Conservation (phyloP, 2,329 filamentous ascomycete genomes). For the Nemania sp. region DNA sequence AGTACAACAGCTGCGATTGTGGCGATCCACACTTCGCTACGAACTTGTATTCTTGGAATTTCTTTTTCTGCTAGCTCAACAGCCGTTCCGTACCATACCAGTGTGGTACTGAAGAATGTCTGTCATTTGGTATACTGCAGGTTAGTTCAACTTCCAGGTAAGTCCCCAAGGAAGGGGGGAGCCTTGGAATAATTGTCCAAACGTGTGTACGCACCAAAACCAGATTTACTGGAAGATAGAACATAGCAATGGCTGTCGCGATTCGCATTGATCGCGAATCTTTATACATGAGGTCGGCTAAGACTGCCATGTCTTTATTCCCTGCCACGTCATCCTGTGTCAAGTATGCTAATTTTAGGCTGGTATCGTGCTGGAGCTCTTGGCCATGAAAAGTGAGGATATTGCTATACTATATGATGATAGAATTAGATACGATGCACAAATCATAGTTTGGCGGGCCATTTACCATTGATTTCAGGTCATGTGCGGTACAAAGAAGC, state of each 20-base stretch:
- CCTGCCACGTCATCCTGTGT: slow-evolving; percentile 1
- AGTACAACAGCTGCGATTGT: slow-evolving; percentile 29
- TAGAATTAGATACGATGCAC: neutral
- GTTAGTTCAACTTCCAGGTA: neutral
- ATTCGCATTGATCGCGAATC: slow-evolving; percentile 14
- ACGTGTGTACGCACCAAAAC: slow-evolving; percentile 13
- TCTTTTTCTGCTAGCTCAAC: neutral
- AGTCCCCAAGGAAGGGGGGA: neutral
- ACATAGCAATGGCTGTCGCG: slow-evolving; percentile 16
- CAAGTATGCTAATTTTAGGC: slow-evolving; percentile 6
- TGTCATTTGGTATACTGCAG: neutral
- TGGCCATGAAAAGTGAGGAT: slow-evolving; percentile 15
- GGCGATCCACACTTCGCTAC: slow-evolving; percentile 40
- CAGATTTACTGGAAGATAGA: slow-evolving; percentile 18
- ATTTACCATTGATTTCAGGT: slow-evolving; percentile 18
- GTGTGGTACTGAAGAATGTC: slow-evolving; percentile 11
- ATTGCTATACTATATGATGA: slow-evolving; percentile 9
- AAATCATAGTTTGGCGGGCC: neutral
- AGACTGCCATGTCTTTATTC: slow-evolving; percentile 3
- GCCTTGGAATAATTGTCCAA: too few species aligned
- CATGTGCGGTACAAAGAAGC: slow-evolving; percentile 10
- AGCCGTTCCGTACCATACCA: slow-evolving; percentile 9
- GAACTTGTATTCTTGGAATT: neutral
- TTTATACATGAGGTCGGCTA: neutral
- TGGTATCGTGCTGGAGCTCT: slow-evolving; percentile 14